Base-by-base conservation (phyloP, 345 rosid species). In the Citrus sp. region DNA sequence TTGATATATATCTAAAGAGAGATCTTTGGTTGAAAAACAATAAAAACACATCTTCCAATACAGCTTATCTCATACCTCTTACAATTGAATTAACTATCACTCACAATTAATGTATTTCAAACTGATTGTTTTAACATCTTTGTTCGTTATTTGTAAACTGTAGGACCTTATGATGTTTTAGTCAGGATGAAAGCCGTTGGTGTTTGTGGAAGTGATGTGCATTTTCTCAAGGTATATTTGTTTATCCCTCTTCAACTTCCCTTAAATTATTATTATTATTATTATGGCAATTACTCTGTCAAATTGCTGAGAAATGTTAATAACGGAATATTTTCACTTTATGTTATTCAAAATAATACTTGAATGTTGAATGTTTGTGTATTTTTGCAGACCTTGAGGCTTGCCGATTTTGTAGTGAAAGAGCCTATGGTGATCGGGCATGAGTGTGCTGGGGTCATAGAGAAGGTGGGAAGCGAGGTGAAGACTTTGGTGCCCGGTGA, bases 381-480 rank as follows among this genome's bases (percentile, higher is more conserved):
- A 2, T 68, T 18, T 37, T 59, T 77, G 34, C 80, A 93, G 98
- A 90, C 91, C 40, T 79, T 93, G 97, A 86, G 90, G 80, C 87
- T 89, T 49, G 98, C 94, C 14, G 84, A 90, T 85, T 95, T 91
- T 79, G 79, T 91, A 0, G 99, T 95, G 82, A 89, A 92, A 87
- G 91, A 94, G 86, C 99, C 98, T 0, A 96, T 96, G 99, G 97
- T 94, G 65, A 91, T 96, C 28, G 98, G 99, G 55, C 99, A 90
- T 72, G 98, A 96, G 84, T 92, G 95, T 84, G 98, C 98, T 74
- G 98, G 99, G 79, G 78, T 94, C 82, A 81, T 94, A 78, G 97
- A 91, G 83, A 90, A 92, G 82, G 87, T 92, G n/a, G 98, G 97
- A 67, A 85, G 87, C 13, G 90, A 87, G 84, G 98, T 96, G 75